Conservation (phyloP, 1,284 basidiomycete species). For the Cryptococcus sp. region DNA sequence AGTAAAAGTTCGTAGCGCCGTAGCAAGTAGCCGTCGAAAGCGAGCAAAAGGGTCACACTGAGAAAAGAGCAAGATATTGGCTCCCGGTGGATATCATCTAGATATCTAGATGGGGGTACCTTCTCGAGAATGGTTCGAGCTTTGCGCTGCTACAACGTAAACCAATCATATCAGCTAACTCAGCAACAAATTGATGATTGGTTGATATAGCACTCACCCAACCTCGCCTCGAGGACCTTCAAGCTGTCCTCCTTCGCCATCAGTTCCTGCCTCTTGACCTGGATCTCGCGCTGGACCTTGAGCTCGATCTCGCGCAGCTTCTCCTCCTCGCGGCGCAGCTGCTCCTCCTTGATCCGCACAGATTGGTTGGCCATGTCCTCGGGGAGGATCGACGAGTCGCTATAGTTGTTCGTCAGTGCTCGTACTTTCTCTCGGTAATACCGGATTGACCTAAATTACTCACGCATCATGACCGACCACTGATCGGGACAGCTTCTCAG, state of each 20-base stretch:
- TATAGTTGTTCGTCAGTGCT: conserved; percentile 37
- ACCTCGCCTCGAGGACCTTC: conserved; percentile 53
- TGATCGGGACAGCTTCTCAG: conserved; percentile 93
- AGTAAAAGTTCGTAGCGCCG: too few relatives aligned
- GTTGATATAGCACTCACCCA: conserved; percentile 35
- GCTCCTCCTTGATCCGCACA: conserved; percentile 97
- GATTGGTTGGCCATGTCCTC: conserved; percentile 97
- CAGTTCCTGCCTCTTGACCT: conserved; percentile 96
- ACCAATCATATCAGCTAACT: background rate
- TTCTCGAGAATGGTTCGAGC: conserved; percentile 14
- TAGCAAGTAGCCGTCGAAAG: too few relatives aligned
- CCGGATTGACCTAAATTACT: conserved; percentile 35
- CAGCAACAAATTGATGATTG: background rate
- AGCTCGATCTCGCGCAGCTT: conserved; percentile 98
- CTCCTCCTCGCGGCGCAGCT: conserved; percentile 95
- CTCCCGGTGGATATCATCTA: too few relatives aligned
- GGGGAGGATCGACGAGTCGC: conserved; percentile 80
- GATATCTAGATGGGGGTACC: conserved; percentile 1
- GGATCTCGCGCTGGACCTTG: conserved; percentile 97
- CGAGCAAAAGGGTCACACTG: too few relatives aligned
- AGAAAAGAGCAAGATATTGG: too few relatives aligned
- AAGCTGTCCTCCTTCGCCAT: conserved; percentile 80
- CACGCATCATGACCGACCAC: conserved; percentile 82
- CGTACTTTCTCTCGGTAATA: background rate
- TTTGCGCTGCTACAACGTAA: conserved; percentile 17